Evolutionary conservation across 371 early-diverging fungal species (phyloP).

Genomic region (Mucor mucedo): DNA sequence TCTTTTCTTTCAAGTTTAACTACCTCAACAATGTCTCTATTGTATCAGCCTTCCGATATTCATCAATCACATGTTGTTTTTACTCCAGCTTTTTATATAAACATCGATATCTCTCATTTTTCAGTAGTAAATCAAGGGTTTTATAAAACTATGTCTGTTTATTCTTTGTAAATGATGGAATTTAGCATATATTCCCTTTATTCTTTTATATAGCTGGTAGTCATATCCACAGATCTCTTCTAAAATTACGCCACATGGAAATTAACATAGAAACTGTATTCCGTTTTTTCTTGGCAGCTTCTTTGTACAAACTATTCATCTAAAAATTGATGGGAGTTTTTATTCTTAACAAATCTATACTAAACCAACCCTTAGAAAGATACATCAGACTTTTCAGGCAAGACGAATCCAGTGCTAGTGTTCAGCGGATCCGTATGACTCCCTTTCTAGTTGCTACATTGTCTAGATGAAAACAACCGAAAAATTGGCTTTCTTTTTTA

Average conservation of each 20-base stretch:
- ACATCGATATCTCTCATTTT: not conserved
- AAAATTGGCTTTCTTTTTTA: conserved; percentile 9
- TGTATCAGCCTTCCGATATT: no score
- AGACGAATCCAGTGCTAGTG: not conserved
- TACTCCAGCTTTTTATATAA: no score
- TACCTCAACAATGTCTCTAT: no score
- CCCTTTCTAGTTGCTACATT: conserved; percentile 3
- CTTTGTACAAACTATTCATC: not conserved
- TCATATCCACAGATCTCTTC: not conserved
- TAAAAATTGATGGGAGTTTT: conserved; percentile 3
- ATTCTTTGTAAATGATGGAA: conserved; percentile 1
- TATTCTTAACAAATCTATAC: not conserved
- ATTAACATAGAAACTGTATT: not conserved
- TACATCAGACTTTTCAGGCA: not conserved
- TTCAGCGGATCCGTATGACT: not conserved
- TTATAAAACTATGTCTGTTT: conserved; percentile 3
- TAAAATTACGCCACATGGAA: not conserved
- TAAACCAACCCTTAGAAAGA: not conserved
- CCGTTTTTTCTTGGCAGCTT: conserved; percentile 1
- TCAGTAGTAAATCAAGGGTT: not conserved
- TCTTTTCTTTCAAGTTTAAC: no score
- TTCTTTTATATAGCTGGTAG: not conserved
- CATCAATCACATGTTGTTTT: no score
- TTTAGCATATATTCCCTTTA: not conserved
- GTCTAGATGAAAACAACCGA: not conserved